These are phyloP conservation scores for Brasenia schreberi DNA, from an alignment of 164 flowering plant genomes.

Conservation along the genomic window DNA sequence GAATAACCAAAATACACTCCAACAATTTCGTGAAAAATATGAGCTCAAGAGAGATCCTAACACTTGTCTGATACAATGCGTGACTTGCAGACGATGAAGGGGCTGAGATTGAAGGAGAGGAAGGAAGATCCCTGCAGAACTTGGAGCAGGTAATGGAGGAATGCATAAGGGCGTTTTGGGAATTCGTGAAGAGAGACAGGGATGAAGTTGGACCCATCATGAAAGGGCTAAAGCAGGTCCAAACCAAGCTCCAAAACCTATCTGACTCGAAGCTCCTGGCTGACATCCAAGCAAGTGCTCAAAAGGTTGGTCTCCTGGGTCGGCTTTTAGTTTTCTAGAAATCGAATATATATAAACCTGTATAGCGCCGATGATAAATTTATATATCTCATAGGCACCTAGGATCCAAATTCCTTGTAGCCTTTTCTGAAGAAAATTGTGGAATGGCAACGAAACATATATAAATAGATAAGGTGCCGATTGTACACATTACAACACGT, in stretches of 20 bases:
- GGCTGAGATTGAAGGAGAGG: not conserved
- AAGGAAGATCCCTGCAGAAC: not conserved
- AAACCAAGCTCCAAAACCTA: constrained; percentile 27
- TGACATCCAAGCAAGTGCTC: constrained; percentile 28
- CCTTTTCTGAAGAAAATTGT: too few species aligned
- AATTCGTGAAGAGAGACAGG: constrained; percentile 51
- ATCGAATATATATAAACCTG: not conserved
- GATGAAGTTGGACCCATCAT: constrained; percentile 13
- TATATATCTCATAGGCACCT: too few species aligned
- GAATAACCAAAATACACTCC: too few species aligned
- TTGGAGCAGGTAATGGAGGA: constrained; percentile 34
- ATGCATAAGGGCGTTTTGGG: constrained; percentile 52
- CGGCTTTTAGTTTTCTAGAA: not conserved
- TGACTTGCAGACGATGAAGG: not conserved
- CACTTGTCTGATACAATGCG: too few species aligned
- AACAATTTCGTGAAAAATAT: too few species aligned
- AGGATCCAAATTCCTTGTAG: too few species aligned
- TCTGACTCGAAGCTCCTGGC: constrained; percentile 30
- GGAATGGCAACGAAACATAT: too few species aligned
- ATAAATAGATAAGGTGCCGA: too few species aligned
- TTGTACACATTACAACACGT: too few species aligned
- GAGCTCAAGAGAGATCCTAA: too few species aligned
- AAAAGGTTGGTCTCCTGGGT: constrained; percentile 36
- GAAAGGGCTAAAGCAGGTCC: constrained; percentile 18
- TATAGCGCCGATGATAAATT: too few species aligned